phyloP scores from a whole-genome alignment of 2,329 filamentous ascomycete genomes.

The Pezicula rhizophila region DNA sequence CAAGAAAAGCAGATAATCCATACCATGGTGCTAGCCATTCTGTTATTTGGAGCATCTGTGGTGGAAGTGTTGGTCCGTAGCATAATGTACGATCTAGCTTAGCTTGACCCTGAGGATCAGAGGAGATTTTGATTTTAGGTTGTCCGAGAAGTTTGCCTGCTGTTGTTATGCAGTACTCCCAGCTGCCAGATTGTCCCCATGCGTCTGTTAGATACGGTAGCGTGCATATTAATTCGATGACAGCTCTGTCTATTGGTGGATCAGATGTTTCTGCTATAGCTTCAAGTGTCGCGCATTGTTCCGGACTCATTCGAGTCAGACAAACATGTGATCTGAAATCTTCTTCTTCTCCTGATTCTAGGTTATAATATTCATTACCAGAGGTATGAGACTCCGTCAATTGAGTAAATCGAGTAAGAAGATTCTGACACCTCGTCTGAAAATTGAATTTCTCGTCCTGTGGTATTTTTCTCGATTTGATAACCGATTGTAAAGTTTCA shows the following conservation, averaged over 20 bases:
- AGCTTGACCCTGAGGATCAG: not conserved
- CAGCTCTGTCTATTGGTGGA: slow-evolving; percentile 6
- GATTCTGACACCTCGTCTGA: no score
- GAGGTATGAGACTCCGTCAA: no score
- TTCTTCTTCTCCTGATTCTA: not conserved
- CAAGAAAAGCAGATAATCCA: slow-evolving; percentile 5
- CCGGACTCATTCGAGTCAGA: slow-evolving; percentile 7
- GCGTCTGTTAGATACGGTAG: slow-evolving; percentile 5
- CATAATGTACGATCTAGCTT: slow-evolving; percentile 1
- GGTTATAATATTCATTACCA: no score
- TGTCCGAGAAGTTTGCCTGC: no score
- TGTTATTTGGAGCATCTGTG: slow-evolving; percentile 5
- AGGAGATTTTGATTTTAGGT: no score
- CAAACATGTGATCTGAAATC: slow-evolving; percentile 1
- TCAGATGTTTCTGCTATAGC: slow-evolving; percentile 4
- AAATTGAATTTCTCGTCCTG: no score
- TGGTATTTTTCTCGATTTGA: no score
- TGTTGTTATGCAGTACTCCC: no score
- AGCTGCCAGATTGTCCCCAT: not conserved
- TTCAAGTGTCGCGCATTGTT: slow-evolving; percentile 7
- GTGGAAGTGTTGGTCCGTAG: slow-evolving; percentile 5
- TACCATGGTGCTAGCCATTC: not conserved
- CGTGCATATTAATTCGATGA: slow-evolving; percentile 10
- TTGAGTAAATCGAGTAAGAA: no score
- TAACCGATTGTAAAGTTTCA: no score